Evolutionary conservation across 2,329 filamentous ascomycete genomes (phyloP), one percentile per base, ranked within the genome.

Genomic region (Pseudogymnoascus sp.): DNA sequence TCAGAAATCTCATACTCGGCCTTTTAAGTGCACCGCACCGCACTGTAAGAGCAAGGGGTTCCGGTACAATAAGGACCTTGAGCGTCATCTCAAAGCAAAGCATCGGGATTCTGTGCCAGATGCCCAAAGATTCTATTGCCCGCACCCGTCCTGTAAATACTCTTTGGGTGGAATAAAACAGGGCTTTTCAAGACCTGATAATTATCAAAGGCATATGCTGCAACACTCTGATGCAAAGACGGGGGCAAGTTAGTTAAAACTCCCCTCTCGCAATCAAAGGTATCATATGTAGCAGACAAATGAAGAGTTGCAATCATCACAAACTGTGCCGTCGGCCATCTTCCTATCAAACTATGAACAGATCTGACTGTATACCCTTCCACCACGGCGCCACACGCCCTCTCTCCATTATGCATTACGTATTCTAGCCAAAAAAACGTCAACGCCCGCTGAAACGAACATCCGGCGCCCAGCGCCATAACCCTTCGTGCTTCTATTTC

Each of bases 391-490:
- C 47, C 9, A 33, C 47, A n/a, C 28, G 28, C 28, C 28, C 8
- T 8, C 6, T 54, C 47, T 14, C 47, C 28, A 54, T 54, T 54
- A 54, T 35, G 47, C 16, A 54, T 54, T 54, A 54, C 28, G n/a
- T 54, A 54, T 20, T 20, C 47, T 54, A 54, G 47, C 47, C 16
- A 54, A 33, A 18, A 4, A 35, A 54, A 54, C 47, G n/a, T 54
- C 6, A 54, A 35, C 47, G 47, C 47, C 47, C 47, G 47, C 47
- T 54, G 47, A 33, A 54, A 54, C 9, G 43, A 54, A 54, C 16
- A 18, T 6, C 28, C 9, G 47, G 47, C 47, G 47, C 47, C 33
- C 47, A 54, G n/a, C 47, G 11, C 47, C 28, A 54, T 54, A 33
- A 33, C 28, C 5, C 47, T 54, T 16, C 33, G 16, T 16, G 2